Percentiles rank a stretch among this genome's conserved stretches.
Conservation (phyloP, 2,329 filamentous ascomycete species). For the Ascochyta rabiei region DNA sequence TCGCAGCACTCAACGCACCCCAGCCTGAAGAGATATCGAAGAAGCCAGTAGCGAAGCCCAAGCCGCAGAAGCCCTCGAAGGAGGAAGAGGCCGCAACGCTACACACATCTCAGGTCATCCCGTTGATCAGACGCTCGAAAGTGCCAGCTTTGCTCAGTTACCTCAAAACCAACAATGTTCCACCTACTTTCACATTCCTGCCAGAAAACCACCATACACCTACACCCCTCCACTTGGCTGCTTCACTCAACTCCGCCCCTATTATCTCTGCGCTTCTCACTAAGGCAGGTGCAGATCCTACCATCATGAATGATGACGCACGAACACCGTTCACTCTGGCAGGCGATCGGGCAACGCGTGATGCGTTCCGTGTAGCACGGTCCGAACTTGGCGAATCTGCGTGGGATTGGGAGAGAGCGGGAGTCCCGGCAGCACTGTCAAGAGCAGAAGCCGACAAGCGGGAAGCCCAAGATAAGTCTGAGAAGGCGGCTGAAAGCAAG, state of each 20-base stretch:
- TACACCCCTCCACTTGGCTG: conserved; percentile 83
- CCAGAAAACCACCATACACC: conserved; percentile 78
- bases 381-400: conserved; percentile 76
- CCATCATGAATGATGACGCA: conserved; percentile 66
- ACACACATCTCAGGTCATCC: conserved; percentile 88
- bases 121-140: conserved; percentile 87
- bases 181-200: conserved; percentile 75
- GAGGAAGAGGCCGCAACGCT: conserved; percentile 82
- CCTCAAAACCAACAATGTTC: conserved; percentile 74
- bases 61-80: conserved; percentile 70
- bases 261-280: conserved; percentile 78
- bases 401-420: conserved; percentile 80
- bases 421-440: conserved; percentile 73
- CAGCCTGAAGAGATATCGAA: conserved; percentile 50
- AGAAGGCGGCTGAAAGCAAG: conserved; percentile 70
- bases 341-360: conserved; percentile 82
- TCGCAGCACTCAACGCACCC: conserved; percentile 56
- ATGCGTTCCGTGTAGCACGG: conserved; percentile 89
- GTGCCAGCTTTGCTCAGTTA: conserved; percentile 86
- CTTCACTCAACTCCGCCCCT: conserved; percentile 77
- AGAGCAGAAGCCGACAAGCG: conserved; percentile 74
- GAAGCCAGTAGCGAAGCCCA: conserved; percentile 48
- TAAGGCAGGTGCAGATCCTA: conserved; percentile 78
- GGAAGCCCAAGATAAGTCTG: conserved; percentile 71
- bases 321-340: conserved; percentile 86